Evolutionary conservation across 2,329 filamentous ascomycete genomes (phyloP).

Genomic region (Orbilia brochopaga): DNA sequence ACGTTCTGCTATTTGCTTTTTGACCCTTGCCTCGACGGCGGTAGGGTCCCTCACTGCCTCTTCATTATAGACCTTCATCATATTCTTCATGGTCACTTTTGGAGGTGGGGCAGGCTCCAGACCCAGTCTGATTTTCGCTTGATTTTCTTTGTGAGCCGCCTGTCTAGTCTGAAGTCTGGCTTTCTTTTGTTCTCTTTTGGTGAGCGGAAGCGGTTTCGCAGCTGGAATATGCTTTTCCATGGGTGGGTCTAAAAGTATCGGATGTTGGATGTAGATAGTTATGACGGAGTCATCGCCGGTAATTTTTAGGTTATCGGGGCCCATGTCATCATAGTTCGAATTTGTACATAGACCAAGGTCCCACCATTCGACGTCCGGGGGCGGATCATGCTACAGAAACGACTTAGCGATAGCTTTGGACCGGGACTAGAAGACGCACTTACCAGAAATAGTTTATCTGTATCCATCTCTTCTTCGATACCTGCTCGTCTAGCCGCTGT

Average conservation of each 20-base stretch:
- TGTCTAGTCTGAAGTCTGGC: conserved; percentile 85
- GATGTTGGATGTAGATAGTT: conserved; percentile 89
- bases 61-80: conserved; percentile 95
- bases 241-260: conserved; percentile 85
- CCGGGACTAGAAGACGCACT: not conserved
- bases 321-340: conserved; percentile 74
- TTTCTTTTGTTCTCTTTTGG: conserved; percentile 87
- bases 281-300: conserved; percentile 81
- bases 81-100: conserved; percentile 95
- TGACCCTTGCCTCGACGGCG: conserved; percentile 92
- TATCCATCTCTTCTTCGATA: conserved; percentile 86
- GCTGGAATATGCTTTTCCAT: conserved; percentile 81
- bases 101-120: conserved; percentile 87
- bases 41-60: conserved; percentile 94
- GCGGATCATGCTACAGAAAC: conserved; percentile 63
- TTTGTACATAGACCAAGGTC: conserved; percentile 85
- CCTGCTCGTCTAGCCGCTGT: conserved; percentile 86
- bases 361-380: conserved; percentile 96
- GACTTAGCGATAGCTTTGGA: conserved; percentile 14
- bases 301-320: conserved; percentile 74
- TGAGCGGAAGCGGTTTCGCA: conserved; percentile 90
- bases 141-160: conserved; percentile 92
- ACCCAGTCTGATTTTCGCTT: conserved; percentile 92
- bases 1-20: conserved; percentile 87
- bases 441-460: conserved; percentile 87